phyloP scores from a whole-genome alignment of 2,329 filamentous ascomycete genomes.

The Penicillium sp. region DNA sequence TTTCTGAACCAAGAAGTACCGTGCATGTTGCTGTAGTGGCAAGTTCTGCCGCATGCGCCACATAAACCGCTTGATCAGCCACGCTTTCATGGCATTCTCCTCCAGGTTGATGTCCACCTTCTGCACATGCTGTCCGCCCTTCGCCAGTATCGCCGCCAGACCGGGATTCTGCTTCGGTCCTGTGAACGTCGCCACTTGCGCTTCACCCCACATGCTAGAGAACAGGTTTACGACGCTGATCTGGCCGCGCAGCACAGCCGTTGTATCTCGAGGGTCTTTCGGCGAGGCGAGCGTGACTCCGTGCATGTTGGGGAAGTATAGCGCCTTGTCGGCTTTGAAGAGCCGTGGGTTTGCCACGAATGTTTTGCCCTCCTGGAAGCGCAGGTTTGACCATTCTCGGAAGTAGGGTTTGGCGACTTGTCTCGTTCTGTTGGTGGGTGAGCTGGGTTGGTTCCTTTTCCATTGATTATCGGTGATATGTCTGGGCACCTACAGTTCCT shows the following conservation, averaged over 20 bases:
- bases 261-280: constrained; percentile 62
- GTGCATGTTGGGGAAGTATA: constrained; percentile 90
- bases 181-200: constrained; percentile 69
- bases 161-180: constrained; percentile 61
- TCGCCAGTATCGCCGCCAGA: constrained; percentile 59
- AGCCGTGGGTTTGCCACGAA: constrained; percentile 80
- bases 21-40: constrained; percentile 49
- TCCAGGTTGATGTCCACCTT: constrained; percentile 84
- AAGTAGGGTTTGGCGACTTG: constrained; percentile 87
- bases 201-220: constrained; percentile 77
- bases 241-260: constrained; percentile 64
- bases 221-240: constrained; percentile 76
- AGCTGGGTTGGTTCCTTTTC: background rate
- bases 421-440: constrained; percentile 52
- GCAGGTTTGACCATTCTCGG: constrained; percentile 86
- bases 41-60: constrained; percentile 46
- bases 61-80: constrained; percentile 53
- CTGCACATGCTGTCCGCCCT: constrained; percentile 56
- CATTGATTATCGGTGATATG: background rate
- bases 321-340: constrained; percentile 73
- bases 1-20: constrained; percentile 57
- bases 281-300: constrained; percentile 67
- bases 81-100: constrained; percentile 64
- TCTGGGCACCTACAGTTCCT: constrained; percentile 59
- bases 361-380: constrained; percentile 78